A percentile compares a stretch with the other conserved stretches of the same genome.
These are phyloP conservation scores for Parsonsia alboflavescens DNA, from an alignment of 257 asterid genomes.

Conservation along the genomic window DNA sequence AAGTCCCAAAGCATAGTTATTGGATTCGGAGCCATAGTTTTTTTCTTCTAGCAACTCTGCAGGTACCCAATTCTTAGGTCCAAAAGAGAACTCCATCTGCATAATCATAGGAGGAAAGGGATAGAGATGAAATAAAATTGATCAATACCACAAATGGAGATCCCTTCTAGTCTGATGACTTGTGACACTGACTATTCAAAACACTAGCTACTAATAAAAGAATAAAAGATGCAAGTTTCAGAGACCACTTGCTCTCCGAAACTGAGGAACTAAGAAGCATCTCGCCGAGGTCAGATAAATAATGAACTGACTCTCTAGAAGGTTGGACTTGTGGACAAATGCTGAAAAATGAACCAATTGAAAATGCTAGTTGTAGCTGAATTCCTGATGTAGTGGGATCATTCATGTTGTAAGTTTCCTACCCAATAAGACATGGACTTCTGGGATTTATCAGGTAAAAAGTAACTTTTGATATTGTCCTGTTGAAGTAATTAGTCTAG, in stretches of 20 bases:
- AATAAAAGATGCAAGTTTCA: background rate
- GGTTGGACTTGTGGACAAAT: background rate
- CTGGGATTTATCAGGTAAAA: background rate
- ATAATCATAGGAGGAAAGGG: slow-evolving; percentile 16
- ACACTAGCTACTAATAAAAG: background rate
- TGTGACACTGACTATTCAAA: background rate
- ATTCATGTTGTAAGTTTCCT: background rate
- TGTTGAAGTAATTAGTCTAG: background rate
- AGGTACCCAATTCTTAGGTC: slow-evolving; percentile 82
- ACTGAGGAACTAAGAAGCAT: background rate
- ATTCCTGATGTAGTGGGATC: background rate
- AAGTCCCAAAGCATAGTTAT: slow-evolving; percentile 71
- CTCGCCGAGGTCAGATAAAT: background rate
- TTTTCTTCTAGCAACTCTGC: slow-evolving; percentile 51
- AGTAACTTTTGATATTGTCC: background rate
- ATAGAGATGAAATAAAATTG: slow-evolving; percentile 9
- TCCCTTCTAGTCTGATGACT: background rate
- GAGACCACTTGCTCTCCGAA: background rate
- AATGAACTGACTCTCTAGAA: background rate
- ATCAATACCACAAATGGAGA: background rate
- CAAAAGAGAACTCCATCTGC: slow-evolving; percentile 97
- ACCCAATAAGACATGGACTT: background rate
- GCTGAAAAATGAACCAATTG: background rate
- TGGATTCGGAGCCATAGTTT: slow-evolving; percentile 26
- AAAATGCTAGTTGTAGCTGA: no score